Evolutionary conservation across 2,329 filamentous ascomycete species (phyloP).

Genomic region (Chrysoporthe austroafricana): DNA sequence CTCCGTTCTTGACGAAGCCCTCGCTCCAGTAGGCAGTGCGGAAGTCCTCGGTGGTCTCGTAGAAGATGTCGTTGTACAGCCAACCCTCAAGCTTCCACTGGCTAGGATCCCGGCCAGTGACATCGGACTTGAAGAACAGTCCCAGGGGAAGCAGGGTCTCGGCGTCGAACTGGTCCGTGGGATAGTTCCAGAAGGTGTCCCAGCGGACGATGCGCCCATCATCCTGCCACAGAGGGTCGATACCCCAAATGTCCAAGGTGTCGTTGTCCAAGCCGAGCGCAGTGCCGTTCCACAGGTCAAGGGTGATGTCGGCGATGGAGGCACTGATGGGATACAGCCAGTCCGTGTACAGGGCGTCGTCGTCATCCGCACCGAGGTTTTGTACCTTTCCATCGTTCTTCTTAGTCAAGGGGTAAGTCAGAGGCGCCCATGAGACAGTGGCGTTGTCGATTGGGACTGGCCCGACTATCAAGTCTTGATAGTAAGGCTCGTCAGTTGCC

Average conservation of each 20-base stretch:
- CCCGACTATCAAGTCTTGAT: conserved; percentile 52
- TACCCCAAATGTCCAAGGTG: conserved; percentile 45
- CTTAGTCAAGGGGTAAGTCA: conserved; percentile 48
- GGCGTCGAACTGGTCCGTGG: conserved; percentile 45
- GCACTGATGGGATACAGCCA: conserved; percentile 43
- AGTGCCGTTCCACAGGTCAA: conserved; percentile 48
- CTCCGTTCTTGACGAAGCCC: conserved; percentile 50
- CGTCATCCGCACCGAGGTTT: conserved; percentile 44
- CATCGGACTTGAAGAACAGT: conserved; percentile 48
- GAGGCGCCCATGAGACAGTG: conserved; percentile 42
- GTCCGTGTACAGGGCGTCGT: conserved; percentile 34
- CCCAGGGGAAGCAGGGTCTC: conserved; percentile 50
- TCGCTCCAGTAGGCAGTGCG: conserved; percentile 46
- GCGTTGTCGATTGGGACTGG: conserved; percentile 49
- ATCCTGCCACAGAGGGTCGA: conserved; percentile 47
- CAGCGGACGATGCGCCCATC: conserved; percentile 49
- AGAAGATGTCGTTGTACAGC: conserved; percentile 59
- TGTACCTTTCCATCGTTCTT: conserved; percentile 43
- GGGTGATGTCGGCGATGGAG: conserved; percentile 47
- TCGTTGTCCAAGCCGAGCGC: conserved; percentile 45
- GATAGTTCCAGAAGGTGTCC: conserved; percentile 49
- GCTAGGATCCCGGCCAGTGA: conserved; percentile 54
- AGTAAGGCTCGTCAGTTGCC: conserved; percentile 42
- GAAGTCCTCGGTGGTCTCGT: conserved; percentile 53
- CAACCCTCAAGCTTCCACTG: conserved; percentile 56